phyloP scores from a whole-genome alignment of 2,329 filamentous ascomycete genomes.

The Colletotrichum cordylinicola region DNA sequence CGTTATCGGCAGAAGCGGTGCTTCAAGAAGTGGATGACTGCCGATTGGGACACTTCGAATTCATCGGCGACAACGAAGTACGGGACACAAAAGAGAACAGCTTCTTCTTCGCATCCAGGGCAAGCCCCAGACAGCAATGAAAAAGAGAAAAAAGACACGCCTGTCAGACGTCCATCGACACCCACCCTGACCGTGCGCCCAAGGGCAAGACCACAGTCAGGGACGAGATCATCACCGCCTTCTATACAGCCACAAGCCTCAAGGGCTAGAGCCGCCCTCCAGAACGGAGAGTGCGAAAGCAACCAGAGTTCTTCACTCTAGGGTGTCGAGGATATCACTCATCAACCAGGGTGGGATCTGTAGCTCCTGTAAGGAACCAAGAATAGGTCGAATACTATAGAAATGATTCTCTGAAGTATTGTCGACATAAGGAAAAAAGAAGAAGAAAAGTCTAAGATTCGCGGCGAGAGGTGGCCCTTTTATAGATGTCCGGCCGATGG shows the following conservation, averaged over 20 bases:
- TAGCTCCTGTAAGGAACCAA: conserved; percentile 93
- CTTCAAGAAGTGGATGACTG: rapidly evolving
- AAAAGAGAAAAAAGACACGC: conserved; percentile 58
- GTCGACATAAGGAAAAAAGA: conserved; percentile 63
- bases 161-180: conserved; percentile 92
- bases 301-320: conserved; percentile 80
- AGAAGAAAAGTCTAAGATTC: conserved; percentile 43
- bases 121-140: conserved; percentile 57
- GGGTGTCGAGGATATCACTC: conserved; percentile 86
- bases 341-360: conserved; percentile 96
- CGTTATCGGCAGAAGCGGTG: not conserved
- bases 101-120: conserved; percentile 58
- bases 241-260: conserved; percentile 68
- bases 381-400: conserved; percentile 95
- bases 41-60: not conserved
- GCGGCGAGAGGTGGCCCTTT: conserved; percentile 34
- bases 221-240: conserved; percentile 94
- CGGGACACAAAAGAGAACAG: no score
- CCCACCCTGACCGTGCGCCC: conserved; percentile 81
- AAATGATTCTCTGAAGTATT: conserved; percentile 89
- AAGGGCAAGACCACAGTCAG: conserved; percentile 74
- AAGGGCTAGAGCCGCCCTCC: conserved; percentile 56
- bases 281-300: conserved; percentile 66
- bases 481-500: conserved; percentile 39
- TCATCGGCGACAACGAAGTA: no score